Conservation (phyloP, 257 asterid genomes). For the Cynanchum wilfordii region DNA sequence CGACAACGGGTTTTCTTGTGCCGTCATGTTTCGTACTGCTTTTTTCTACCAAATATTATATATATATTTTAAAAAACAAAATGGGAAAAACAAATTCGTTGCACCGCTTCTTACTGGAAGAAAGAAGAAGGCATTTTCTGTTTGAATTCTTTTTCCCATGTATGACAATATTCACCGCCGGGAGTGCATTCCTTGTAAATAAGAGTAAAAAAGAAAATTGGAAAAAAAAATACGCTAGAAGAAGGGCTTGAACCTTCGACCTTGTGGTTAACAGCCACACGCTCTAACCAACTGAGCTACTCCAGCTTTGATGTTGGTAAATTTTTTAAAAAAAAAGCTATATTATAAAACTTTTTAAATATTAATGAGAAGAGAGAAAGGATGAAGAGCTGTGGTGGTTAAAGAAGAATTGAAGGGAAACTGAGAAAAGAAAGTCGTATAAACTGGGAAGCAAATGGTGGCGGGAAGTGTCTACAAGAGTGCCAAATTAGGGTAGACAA, state of each 20-base stretch:
- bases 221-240: slow-evolving; percentile 17
- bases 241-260: slow-evolving; percentile 43
- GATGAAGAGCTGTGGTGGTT: not conserved
- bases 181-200: not conserved
- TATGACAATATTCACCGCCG: not conserved
- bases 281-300: slow-evolving; percentile 44
- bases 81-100: not conserved
- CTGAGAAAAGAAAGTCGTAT: not conserved
- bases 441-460: too few relatives aligned
- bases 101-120: not conserved
- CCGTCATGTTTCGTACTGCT: too few relatives aligned
- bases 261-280: slow-evolving; percentile 38
- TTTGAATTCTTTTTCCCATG: not conserved
- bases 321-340: too few relatives aligned
- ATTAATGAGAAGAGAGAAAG: not conserved
- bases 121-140: not conserved
- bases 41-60: too few relatives aligned
- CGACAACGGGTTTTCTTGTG: too few relatives aligned
- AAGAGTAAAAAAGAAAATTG: slow-evolving; percentile 24
- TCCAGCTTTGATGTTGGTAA: slow-evolving; percentile 14
- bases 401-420: not conserved
- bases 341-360: too few relatives aligned
- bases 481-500: slow-evolving; percentile 14
- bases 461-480: not conserved
- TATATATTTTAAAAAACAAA: too few relatives aligned